These are phyloP conservation scores for Globisporangium paroecandrum DNA, from an alignment of 352 stramenopile species.

Conservation along the genomic window DNA sequence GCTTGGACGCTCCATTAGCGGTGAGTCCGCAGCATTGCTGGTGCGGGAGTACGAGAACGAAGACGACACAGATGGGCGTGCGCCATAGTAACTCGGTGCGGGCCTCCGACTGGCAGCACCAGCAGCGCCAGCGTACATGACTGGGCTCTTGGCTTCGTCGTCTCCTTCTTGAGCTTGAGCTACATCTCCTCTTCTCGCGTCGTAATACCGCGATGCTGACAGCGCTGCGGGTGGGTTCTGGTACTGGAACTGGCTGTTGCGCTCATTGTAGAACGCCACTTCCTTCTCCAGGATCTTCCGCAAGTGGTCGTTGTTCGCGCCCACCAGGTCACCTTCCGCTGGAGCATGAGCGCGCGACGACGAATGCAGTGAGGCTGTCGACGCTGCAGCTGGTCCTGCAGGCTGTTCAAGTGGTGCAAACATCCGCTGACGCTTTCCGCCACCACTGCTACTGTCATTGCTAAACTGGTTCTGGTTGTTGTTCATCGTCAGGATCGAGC, in stretches of 20 bases:
- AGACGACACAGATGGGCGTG: not conserved
- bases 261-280: conserved; percentile 21
- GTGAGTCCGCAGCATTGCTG: not conserved
- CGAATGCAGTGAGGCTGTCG: not conserved
- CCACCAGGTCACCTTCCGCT: conserved; percentile 1
- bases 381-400: not conserved
- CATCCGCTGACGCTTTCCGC: conserved; percentile 17
- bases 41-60: not conserved
- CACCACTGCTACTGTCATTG: not conserved
- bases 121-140: not conserved
- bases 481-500: not conserved
- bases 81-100: not conserved
- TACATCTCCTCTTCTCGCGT: not conserved
- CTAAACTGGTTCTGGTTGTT: not conserved
- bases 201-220: not conserved
- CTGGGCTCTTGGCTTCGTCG: conserved; percentile 1
- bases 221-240: not conserved
- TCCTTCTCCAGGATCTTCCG: conserved; percentile 19
- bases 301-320: conserved; percentile 14
- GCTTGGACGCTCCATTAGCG: not conserved
- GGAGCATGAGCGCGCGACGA: not conserved
- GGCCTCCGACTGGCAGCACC: not conserved
- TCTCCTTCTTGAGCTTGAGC: not conserved
- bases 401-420: conserved; percentile 6
- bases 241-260: not conserved